phyloP scores from a whole-genome alignment of 73 alveolate species.

The Paramecium caudatum region DNA sequence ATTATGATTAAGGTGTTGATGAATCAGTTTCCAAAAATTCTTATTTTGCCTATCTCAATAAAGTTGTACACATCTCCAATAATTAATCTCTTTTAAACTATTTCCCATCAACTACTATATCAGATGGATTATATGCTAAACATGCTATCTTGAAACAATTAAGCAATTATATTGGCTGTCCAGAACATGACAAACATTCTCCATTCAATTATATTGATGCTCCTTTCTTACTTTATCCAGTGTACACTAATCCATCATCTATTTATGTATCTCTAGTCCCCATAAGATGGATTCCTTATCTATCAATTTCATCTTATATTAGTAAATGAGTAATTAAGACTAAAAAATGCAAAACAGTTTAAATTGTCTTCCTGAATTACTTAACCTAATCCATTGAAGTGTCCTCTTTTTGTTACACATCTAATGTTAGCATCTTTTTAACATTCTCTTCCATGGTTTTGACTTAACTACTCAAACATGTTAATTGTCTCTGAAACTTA shows the following conservation, averaged over 20 bases:
- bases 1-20: no score
- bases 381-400: background rate
- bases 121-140: constrained; percentile 74
- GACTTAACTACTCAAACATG: constrained; percentile 1
- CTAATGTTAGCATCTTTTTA: background rate
- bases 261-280: constrained; percentile 22
- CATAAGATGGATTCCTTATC: constrained; percentile 58
- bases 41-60: constrained; percentile 62
- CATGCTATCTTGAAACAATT: constrained; percentile 67
- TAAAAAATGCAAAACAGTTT: constrained; percentile 18
- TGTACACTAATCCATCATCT: constrained; percentile 23
- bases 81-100: constrained; percentile 71
- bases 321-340: constrained; percentile 37
- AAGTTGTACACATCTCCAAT: constrained; percentile 66
- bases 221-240: constrained; percentile 37
- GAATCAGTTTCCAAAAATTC: constrained; percentile 25
- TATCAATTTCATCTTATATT: constrained; percentile 51
- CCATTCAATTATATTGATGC: constrained; percentile 9
- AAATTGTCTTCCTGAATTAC: background rate
- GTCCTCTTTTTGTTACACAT: background rate
- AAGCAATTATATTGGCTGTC: constrained; percentile 54
- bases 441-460: constrained; percentile 1
- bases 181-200: constrained; percentile 70
- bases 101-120: constrained; percentile 66
- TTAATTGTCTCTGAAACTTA: no score